These are phyloP conservation scores for Erigeron canadensis DNA, from an alignment of 129 eudicot genomes.

Conservation along the genomic window DNA sequence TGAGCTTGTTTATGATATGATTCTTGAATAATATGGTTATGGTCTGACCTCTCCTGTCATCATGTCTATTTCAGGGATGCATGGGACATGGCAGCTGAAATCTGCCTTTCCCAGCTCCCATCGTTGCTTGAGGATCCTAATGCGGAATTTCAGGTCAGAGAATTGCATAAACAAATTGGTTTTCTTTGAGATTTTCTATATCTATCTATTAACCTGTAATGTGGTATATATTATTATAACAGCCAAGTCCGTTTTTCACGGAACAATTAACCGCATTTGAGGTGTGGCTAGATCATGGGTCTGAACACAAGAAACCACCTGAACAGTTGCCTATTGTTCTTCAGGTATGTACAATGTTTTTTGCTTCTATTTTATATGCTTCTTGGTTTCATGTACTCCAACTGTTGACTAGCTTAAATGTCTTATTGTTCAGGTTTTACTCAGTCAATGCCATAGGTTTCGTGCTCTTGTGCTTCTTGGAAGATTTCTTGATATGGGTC, in stretches of 20 bases:
- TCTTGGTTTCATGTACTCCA: background rate
- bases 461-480: slow-evolving; percentile 98
- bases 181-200: background rate
- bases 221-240: slow-evolving; percentile 10
- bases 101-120: slow-evolving; percentile 95
- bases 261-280: slow-evolving; percentile 96
- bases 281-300: slow-evolving; percentile 99
- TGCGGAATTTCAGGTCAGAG: slow-evolving; percentile 88
- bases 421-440: slow-evolving; percentile 61
- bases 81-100: slow-evolving; percentile 99
- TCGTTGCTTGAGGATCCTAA: slow-evolving; percentile 74
- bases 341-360: slow-evolving; percentile 48
- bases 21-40: slow-evolving; percentile 1
- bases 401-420: slow-evolving; percentile 9
- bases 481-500: slow-evolving; percentile 96
- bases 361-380: background rate
- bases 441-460: slow-evolving; percentile 91
- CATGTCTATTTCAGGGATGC: slow-evolving; percentile 74
- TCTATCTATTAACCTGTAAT: background rate
- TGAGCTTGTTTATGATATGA: background rate
- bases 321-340: slow-evolving; percentile 99
- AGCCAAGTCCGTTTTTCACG: slow-evolving; percentile 95
- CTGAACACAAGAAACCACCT: slow-evolving; percentile 91
- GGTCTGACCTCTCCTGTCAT: slow-evolving; percentile 15
- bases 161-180: background rate